phyloP scores from a whole-genome alignment of 257 asterid species.

The Solanum ossicruentum region DNA sequence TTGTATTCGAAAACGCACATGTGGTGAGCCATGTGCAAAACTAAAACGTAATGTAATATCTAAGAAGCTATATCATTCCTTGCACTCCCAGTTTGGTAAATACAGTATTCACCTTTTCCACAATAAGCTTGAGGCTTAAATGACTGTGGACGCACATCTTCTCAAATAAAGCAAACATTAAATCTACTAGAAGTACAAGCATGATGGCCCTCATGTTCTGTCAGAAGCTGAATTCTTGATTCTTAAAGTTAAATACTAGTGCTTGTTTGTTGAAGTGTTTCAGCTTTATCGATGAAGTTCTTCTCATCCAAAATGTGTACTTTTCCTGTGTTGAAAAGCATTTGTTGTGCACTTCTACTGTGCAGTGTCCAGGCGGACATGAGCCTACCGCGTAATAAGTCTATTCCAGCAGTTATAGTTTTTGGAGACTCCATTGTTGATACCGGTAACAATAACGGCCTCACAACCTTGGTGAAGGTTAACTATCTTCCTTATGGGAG shows the following conservation, averaged over 20 bases:
- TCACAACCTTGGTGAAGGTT: constrained; percentile 21
- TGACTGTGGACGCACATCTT: too few relatives aligned
- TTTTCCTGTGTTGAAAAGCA: not conserved
- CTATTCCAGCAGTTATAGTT: constrained; percentile 30
- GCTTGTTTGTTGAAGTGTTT: not conserved
- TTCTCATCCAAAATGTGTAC: not conserved
- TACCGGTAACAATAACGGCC: constrained; percentile 41
- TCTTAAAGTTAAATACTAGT: not conserved
- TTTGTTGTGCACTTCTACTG: not conserved
- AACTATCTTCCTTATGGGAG: constrained; percentile 47
- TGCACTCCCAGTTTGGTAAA: not conserved
- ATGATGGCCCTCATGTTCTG: not conserved
- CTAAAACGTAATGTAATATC: not conserved
- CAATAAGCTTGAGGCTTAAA: not conserved
- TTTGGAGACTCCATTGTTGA: constrained; percentile 64
- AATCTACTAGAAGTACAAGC: not conserved
- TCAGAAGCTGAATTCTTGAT: not conserved
- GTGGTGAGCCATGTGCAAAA: not conserved
- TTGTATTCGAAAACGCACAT: not conserved
- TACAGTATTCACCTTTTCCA: not conserved
- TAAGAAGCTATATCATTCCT: not conserved
- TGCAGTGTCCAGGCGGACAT: not conserved
- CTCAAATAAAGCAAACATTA: not conserved
- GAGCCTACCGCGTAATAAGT: constrained; percentile 4
- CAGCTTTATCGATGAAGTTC: not conserved